Conservation (phyloP, 805 yeast species). For the Debaryomyces castellii region DNA sequence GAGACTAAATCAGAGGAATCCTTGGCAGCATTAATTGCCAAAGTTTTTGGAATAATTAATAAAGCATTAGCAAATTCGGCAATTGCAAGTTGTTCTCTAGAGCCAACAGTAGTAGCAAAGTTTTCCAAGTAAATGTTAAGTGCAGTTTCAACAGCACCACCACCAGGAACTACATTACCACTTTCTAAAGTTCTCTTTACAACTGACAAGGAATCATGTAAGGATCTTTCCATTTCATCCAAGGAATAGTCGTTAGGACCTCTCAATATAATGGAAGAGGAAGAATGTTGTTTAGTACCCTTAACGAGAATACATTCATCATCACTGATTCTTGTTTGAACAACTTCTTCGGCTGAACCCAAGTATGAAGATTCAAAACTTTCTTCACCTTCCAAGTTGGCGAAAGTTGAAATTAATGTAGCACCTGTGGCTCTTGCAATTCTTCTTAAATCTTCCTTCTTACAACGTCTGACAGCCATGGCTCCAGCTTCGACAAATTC, state of each 20-base stretch:
- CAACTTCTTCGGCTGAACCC: slow-evolving; percentile 89
- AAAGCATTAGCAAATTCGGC: slow-evolving; percentile 94
- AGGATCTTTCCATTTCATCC: slow-evolving; percentile 98
- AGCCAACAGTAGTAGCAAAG: slow-evolving; percentile 96
- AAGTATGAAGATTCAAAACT: slow-evolving; percentile 80
- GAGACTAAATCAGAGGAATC: slow-evolving; percentile 95
- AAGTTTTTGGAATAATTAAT: slow-evolving; percentile 90
- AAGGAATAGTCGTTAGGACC: slow-evolving; percentile 94
- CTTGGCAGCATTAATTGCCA: slow-evolving; percentile 96
- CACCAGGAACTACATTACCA: slow-evolving; percentile 96
- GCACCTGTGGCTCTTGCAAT: slow-evolving; percentile 99
- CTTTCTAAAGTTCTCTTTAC: slow-evolving; percentile 95
- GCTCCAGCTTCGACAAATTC: slow-evolving; percentile 89
- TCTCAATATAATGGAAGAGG: slow-evolving; percentile 87
- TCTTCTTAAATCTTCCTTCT: slow-evolving; percentile 93
- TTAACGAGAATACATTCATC: slow-evolving; percentile 93
- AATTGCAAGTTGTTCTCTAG: slow-evolving; percentile 96
- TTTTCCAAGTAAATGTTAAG: slow-evolving; percentile 91
- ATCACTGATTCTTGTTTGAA: slow-evolving; percentile 87
- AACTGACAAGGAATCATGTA: slow-evolving; percentile 91
- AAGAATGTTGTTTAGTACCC: slow-evolving; percentile 88
- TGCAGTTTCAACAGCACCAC: slow-evolving; percentile 99
- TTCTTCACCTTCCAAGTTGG: slow-evolving; percentile 95
- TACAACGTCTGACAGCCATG: slow-evolving; percentile 96
- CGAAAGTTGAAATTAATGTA: slow-evolving; percentile 78